Evolutionary conservation across 2,329 filamentous ascomycete species (phyloP).

Genomic region (Arthrobotrys iridis): DNA sequence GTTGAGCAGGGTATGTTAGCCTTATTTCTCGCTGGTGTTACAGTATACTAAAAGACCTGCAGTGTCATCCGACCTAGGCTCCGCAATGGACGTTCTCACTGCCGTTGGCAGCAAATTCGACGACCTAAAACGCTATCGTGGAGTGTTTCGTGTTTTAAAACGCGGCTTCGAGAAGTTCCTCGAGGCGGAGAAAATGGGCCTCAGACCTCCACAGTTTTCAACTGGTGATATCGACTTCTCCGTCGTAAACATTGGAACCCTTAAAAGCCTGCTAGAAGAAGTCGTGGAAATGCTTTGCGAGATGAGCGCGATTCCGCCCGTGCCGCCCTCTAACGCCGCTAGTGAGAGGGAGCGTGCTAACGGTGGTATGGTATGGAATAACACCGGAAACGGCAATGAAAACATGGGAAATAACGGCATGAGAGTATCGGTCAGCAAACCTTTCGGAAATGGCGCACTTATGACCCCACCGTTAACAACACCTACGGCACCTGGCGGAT

Average conservation of each 20-base stretch:
- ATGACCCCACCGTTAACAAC: slow-evolving; percentile 50
- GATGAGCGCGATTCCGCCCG: slow-evolving; percentile 28
- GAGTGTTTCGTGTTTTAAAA: slow-evolving; percentile 47
- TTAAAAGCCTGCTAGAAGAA: slow-evolving; percentile 47
- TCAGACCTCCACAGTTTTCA: slow-evolving; percentile 37
- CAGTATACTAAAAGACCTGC: neutral
- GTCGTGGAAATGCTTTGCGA: slow-evolving; percentile 46
- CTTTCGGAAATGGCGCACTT: slow-evolving; percentile 42
- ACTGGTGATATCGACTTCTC: slow-evolving; percentile 49
- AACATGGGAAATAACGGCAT: slow-evolving; percentile 36
- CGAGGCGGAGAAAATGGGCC: slow-evolving; percentile 51
- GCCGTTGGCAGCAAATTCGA: slow-evolving; percentile 52
- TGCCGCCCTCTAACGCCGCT: neutral
- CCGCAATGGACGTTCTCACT: slow-evolving; percentile 49
- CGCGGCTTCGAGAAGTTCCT: slow-evolving; percentile 52
- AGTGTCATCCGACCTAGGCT: slow-evolving; percentile 50
- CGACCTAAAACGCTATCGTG: slow-evolving; percentile 51
- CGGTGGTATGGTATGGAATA: slow-evolving; percentile 20
- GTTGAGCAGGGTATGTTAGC: slow-evolving; percentile 47
- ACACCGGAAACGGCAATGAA: neutral
- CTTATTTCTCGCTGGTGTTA: neutral
- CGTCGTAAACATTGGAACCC: slow-evolving; percentile 45
- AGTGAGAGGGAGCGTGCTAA: slow-evolving; percentile 5
- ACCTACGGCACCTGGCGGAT: slow-evolving; percentile 17
- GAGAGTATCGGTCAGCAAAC: slow-evolving; percentile 34